These are phyloP conservation scores for Huntiella decipiens DNA, from an alignment of 2,329 filamentous ascomycete genomes.

Conservation along the genomic window DNA sequence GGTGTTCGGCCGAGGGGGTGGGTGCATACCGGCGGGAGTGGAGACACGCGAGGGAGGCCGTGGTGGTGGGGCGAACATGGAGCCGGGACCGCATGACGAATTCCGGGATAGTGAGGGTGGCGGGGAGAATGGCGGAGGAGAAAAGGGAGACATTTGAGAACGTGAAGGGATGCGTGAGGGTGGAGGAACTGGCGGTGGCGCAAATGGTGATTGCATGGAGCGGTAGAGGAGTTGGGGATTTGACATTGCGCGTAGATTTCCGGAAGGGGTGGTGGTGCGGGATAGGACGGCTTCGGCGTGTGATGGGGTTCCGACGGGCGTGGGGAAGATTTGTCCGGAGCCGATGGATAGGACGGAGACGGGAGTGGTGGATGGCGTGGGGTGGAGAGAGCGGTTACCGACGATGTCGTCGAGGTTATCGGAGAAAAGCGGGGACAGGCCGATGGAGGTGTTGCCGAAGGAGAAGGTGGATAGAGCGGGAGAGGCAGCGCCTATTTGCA, in stretches of 20 bases:
- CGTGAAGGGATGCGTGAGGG: neutral
- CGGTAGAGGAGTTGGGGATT: neutral
- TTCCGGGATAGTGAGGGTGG: neutral
- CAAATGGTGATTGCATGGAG: neutral
- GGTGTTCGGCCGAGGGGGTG: neutral
- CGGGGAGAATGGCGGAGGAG: neutral
- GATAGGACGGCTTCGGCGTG: constrained; percentile 1
- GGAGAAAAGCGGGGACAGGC: constrained; percentile 8
- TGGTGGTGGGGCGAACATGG: too few relatives aligned
- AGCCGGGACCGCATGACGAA: too few relatives aligned
- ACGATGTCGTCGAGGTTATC: constrained; percentile 4
- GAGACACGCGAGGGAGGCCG: neutral
- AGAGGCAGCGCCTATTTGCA: neutral
- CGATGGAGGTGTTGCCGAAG: neutral
- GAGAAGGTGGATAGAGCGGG: constrained; percentile 5
- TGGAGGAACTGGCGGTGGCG: neutral
- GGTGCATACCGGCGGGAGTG: neutral
- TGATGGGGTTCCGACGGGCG: constrained; percentile 4
- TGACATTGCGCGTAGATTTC: neutral
- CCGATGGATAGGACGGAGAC: constrained; percentile 9
- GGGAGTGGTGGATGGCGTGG: constrained; percentile 10
- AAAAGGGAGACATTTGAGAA: neutral
- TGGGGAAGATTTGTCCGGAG: constrained; percentile 9
- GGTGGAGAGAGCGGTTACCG: constrained; percentile 4
- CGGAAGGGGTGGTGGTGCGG: neutral